phyloP scores from a whole-genome alignment of 768 basidiomycete species.

The Multifurca ochricompacta region DNA sequence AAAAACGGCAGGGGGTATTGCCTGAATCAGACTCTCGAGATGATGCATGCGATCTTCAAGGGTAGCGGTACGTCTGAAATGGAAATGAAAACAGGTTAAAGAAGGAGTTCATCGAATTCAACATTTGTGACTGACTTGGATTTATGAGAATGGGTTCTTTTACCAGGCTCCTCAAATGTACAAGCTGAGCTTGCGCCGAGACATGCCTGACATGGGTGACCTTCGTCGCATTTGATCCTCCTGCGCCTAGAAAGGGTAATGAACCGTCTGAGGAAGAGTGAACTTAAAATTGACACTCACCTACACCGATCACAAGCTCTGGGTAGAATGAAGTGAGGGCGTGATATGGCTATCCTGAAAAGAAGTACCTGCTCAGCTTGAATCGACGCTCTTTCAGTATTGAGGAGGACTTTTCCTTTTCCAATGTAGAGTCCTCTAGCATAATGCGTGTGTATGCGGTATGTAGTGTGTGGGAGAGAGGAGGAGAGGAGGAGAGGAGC shows the following conservation, averaged over 20 bases:
- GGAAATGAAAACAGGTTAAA: background rate
- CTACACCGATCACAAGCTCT: slow-evolving; percentile 90
- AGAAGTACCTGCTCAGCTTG: slow-evolving; percentile 72
- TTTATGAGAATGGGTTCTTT: slow-evolving; percentile 80
- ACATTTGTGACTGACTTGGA: slow-evolving; percentile 54
- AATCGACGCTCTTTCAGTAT: slow-evolving; percentile 72
- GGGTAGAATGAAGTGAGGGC: slow-evolving; percentile 8
- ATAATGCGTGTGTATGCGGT: slow-evolving; percentile 1
- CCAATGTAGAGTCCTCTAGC: slow-evolving; percentile 1
- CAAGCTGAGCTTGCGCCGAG: slow-evolving; percentile 75
- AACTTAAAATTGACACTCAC: slow-evolving; percentile 37
- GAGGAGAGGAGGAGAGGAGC: background rate
- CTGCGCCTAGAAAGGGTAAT: slow-evolving; percentile 45
- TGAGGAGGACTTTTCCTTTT: slow-evolving; percentile 20
- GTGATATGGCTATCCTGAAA: slow-evolving; percentile 7
- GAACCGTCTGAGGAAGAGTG: background rate
- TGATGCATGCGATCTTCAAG: slow-evolving; percentile 87
- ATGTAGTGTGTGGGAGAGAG: background rate
- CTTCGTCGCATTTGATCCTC: slow-evolving; percentile 84
- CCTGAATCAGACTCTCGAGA: slow-evolving; percentile 75
- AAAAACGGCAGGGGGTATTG: slow-evolving; percentile 76
- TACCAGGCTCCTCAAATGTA: slow-evolving; percentile 83
- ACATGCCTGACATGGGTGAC: slow-evolving; percentile 83
- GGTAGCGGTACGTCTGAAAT: slow-evolving; percentile 67
- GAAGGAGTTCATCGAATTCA: background rate